phyloP scores from a whole-genome alignment of 2,329 filamentous ascomycete species.

The Monosporascus sp. region DNA sequence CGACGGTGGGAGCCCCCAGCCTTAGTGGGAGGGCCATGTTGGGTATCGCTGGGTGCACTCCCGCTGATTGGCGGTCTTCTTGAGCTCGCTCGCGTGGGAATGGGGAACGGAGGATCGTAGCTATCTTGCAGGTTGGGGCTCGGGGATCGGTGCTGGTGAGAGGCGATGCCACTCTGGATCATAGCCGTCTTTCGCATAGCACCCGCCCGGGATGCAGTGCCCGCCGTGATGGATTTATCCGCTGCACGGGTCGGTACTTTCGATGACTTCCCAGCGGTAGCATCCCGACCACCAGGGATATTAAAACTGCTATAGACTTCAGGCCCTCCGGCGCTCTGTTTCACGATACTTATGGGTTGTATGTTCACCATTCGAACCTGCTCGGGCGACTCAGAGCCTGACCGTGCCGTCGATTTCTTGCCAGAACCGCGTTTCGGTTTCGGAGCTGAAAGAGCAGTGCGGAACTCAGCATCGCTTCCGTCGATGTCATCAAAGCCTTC shows the following conservation, averaged over 20 bases:
- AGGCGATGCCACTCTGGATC: conserved; percentile 72
- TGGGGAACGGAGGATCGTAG: conserved; percentile 77
- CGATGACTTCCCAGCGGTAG: conserved; percentile 24
- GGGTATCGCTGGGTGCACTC: conserved; percentile 66
- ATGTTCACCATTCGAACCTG: conserved; percentile 17
- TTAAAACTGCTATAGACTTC: conserved; percentile 43
- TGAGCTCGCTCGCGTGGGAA: conserved; percentile 84
- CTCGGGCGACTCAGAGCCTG: conserved; percentile 39
- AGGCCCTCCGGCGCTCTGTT: conserved; percentile 30
- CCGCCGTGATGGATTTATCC: conserved; percentile 27
- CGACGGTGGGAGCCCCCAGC: conserved; percentile 53
- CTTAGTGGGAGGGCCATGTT: conserved; percentile 65
- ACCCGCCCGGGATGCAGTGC: conserved; percentile 42
- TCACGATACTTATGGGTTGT: conserved; percentile 27
- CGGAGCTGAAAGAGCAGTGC: conserved; percentile 60
- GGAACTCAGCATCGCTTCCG: conserved; percentile 61
- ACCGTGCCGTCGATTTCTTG: conserved; percentile 38
- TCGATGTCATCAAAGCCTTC: conserved; percentile 59
- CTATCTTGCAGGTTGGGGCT: conserved; percentile 61
- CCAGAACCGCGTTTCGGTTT: conserved; percentile 40
- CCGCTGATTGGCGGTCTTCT: conserved; percentile 62
- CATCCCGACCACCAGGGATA: conserved; percentile 26
- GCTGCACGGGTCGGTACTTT: conserved; percentile 24
- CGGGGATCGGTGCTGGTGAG: conserved; percentile 58
- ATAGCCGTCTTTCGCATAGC: conserved; percentile 73